phyloP scores from a whole-genome alignment of 768 basidiomycete genomes.

The Phaffia tasmanica region DNA sequence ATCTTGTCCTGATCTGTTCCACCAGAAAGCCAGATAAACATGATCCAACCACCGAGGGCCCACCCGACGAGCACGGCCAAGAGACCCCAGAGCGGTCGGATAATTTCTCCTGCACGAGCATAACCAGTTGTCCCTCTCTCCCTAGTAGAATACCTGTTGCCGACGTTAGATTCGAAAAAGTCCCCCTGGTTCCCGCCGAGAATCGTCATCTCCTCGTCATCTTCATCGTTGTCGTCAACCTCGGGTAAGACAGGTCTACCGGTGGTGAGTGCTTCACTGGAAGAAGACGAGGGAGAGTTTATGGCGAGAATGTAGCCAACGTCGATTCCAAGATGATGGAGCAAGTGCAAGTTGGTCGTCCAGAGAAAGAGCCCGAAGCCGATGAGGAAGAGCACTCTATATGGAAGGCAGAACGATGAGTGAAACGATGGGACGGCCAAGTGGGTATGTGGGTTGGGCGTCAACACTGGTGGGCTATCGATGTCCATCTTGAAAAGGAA shows the following conservation, averaged over 20 bases:
- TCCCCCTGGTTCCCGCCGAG: neutral
- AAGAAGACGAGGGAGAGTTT: neutral
- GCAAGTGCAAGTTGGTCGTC: slow-evolving; percentile 84
- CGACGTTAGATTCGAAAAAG: neutral
- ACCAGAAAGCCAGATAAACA: slow-evolving; percentile 53
- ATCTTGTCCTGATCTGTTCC: slow-evolving; percentile 49
- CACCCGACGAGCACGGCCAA: slow-evolving; percentile 52
- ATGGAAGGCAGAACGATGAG: slow-evolving; percentile 65
- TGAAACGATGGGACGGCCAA: slow-evolving; percentile 36
- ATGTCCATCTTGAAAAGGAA: slow-evolving; percentile 36
- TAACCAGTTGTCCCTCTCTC: neutral
- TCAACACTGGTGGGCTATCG: slow-evolving; percentile 33
- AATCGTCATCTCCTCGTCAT: slow-evolving; percentile 2
- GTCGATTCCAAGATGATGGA: slow-evolving; percentile 64
- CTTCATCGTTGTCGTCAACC: slow-evolving; percentile 12
- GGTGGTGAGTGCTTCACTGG: neutral
- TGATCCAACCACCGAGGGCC: slow-evolving; percentile 56
- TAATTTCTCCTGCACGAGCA: slow-evolving; percentile 4
- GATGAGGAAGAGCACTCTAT: slow-evolving; percentile 59
- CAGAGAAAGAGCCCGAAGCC: slow-evolving; percentile 76
- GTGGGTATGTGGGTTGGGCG: slow-evolving; percentile 30
- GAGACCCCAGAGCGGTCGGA: slow-evolving; percentile 47
- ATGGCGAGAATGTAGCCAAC: slow-evolving; percentile 56
- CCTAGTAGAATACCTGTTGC: neutral
- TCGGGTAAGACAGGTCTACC: slow-evolving; percentile 32